phyloP scores from a whole-genome alignment of 352 stramenopile species.

The Phytophthora tubulina region DNA sequence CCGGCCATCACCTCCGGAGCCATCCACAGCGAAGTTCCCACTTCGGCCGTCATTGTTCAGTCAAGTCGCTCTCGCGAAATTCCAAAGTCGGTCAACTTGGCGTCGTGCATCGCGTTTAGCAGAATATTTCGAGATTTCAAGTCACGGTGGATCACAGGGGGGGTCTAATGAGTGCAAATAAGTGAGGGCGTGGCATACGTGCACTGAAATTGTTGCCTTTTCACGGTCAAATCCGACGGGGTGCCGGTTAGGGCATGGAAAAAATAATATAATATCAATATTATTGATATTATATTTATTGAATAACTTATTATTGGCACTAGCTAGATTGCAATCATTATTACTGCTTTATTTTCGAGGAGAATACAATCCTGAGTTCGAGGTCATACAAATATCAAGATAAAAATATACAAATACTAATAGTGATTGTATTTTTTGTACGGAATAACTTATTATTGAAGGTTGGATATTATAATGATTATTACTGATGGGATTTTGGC shows the following conservation, averaged over 20 bases:
- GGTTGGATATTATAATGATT: too few species aligned
- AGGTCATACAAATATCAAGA: too few species aligned
- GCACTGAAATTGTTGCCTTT: neutral
- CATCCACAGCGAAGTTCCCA: conserved; percentile 5
- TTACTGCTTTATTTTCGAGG: too few species aligned
- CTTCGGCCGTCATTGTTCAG: conserved; percentile 3
- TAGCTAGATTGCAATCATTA: too few species aligned
- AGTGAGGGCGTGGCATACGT: neutral
- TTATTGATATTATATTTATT: too few species aligned
- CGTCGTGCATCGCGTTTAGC: neutral
- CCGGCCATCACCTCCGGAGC: conserved; percentile 19
- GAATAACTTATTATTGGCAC: too few species aligned
- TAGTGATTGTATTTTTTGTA: too few species aligned
- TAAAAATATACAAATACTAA: too few species aligned
- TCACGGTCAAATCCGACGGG: neutral
- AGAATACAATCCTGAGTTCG: too few species aligned
- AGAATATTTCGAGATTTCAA: conserved; percentile 4
- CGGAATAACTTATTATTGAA: too few species aligned
- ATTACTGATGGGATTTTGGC: too few species aligned
- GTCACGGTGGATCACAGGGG: neutral
- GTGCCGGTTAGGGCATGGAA: neutral
- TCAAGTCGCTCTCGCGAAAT: conserved; percentile 1
- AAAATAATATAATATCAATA: too few species aligned
- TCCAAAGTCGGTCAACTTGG: conserved; percentile 7
- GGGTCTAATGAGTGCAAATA: conserved; percentile 1